Base-by-base conservation (phyloP, 306 rosid species). In the Clitoria ternatea region DNA sequence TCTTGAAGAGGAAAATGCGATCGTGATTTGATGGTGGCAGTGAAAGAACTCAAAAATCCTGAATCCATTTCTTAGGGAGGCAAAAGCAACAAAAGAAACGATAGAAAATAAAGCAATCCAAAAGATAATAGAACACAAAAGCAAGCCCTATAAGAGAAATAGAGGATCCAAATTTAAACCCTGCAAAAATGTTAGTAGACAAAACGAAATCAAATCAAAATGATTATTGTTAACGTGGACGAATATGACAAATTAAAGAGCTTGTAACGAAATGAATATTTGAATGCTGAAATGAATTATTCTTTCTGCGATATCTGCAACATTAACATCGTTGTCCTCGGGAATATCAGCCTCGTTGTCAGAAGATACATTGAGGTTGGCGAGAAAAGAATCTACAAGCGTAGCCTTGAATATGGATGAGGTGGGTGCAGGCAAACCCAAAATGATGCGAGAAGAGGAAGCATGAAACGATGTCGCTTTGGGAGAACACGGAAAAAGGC, bases 1-100 rank as follows among this genome's bases (percentile, higher is more conserved):
- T 84, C 75, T 48, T 40, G 76, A 19, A 65, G 79, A 52, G 84
- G 89, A 69, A 7, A 61, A 24, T 77, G 73, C 13, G 66, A 48
- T 10, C n/a, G 24, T 42, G 61, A 2, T 61, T 72, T 61, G 26
- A 52, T 10, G 42, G 39, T 32, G 18, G 65, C 49, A 0, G 73
- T n/a, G 0, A 74, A 27, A 14, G 83, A 75, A 81, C 63, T 69
- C 72, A 74, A 17, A 19, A 70, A 66, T 20, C 87, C 85, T 83
- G 82, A 54, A 62, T 69, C 82, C 84, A 83, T 77, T 27, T 79
- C 75, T 62, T 62, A 77, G 6, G 19, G n/a, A 9, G 6, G 1
- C 65, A 7, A 66, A 9, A 0, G 56, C 1, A 66, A 15, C 3
- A 30, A 30, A 30, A 2, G 6, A 1, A n/a, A 27, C 22, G 13